Conservation (phyloP, 805 yeast species). For the Candida sanyiensis region DNA sequence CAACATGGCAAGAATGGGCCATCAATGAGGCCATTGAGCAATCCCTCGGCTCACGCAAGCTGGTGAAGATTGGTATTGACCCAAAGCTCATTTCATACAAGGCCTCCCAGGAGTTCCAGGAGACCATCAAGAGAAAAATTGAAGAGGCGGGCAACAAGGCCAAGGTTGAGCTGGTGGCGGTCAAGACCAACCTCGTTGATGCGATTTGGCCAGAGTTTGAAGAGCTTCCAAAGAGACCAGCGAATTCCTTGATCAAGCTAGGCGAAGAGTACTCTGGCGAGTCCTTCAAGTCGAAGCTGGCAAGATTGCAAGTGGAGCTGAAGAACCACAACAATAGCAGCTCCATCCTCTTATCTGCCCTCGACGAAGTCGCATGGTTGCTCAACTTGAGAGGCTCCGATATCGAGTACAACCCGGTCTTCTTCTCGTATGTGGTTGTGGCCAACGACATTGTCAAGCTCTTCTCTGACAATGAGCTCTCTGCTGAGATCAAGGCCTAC, state of each 20-base stretch:
- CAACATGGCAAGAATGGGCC: slow-evolving; percentile 80
- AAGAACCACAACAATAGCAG: slow-evolving; percentile 29
- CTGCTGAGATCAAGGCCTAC: slow-evolving; percentile 33
- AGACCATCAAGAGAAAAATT: slow-evolving; percentile 24
- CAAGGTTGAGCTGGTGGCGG: slow-evolving; percentile 42
- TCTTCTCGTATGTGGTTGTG: slow-evolving; percentile 57
- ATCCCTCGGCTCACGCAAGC: slow-evolving; percentile 35
- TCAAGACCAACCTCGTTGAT: slow-evolving; percentile 67
- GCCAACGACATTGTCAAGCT: slow-evolving; percentile 39
- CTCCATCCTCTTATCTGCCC: slow-evolving; percentile 57
- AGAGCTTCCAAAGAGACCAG: slow-evolving; percentile 51
- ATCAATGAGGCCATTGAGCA: slow-evolving; percentile 46
- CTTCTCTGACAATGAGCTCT: slow-evolving; percentile 46
- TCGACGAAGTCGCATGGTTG: slow-evolving; percentile 91
- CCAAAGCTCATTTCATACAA: slow-evolving; percentile 62
- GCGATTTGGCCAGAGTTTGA: slow-evolving; percentile 67
- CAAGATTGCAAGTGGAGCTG: slow-evolving; percentile 36
- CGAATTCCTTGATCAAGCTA: slow-evolving; percentile 45
- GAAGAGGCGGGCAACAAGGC: slow-evolving; percentile 26
- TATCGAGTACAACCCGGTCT: slow-evolving; percentile 81
- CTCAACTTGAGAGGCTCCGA: slow-evolving; percentile 81
- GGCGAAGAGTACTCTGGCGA: slow-evolving; percentile 60
- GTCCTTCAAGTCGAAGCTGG: slow-evolving; percentile 50
- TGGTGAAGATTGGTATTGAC: slow-evolving; percentile 71
- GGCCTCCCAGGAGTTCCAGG: slow-evolving; percentile 27